Conservation (phyloP, 1,284 basidiomycete genomes). For the Marasmius oreades region DNA sequence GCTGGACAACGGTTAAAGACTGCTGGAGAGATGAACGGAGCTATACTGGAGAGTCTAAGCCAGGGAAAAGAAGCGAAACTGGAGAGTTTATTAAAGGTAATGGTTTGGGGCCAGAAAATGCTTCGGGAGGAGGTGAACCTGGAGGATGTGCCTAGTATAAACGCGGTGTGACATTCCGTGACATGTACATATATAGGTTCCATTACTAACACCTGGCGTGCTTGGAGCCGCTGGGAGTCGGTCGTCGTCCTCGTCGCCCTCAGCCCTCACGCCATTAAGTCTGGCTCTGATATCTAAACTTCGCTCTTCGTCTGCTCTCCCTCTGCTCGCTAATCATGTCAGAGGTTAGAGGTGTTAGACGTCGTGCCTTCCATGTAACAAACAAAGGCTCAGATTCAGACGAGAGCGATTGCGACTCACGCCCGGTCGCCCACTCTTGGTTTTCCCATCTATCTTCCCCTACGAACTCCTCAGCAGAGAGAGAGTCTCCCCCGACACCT, state of each 20-base stretch:
- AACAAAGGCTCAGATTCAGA: slow-evolving; percentile 54
- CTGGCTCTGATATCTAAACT: no score
- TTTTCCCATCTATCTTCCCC: slow-evolving; percentile 54
- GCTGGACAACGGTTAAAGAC: slow-evolving; percentile 89
- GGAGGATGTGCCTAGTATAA: not conserved
- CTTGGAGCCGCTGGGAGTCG: no score
- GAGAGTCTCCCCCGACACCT: slow-evolving; percentile 60
- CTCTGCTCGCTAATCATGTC: no score
- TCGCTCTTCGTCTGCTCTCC: no score
- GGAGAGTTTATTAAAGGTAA: slow-evolving; percentile 78
- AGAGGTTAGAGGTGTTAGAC: no score
- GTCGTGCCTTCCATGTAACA: slow-evolving; percentile 43
- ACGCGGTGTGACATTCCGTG: not conserved
- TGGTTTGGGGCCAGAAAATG: slow-evolving; percentile 86
- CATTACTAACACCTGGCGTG: no score
- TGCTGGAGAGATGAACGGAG: slow-evolving; percentile 92
- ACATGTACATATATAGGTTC: not conserved
- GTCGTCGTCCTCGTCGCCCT: no score
- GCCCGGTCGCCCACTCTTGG: slow-evolving; percentile 24
- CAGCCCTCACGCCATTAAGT: no score
- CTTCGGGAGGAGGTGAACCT: slow-evolving; percentile 48
- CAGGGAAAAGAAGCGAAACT: slow-evolving; percentile 93
- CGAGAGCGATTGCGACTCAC: slow-evolving; percentile 43
- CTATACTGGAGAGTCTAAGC: slow-evolving; percentile 88
- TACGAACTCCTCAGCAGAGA: slow-evolving; percentile 50